These are phyloP conservation scores for Erysimum pusillum DNA, from an alignment of 441 rosid species.

Conservation along the genomic window DNA sequence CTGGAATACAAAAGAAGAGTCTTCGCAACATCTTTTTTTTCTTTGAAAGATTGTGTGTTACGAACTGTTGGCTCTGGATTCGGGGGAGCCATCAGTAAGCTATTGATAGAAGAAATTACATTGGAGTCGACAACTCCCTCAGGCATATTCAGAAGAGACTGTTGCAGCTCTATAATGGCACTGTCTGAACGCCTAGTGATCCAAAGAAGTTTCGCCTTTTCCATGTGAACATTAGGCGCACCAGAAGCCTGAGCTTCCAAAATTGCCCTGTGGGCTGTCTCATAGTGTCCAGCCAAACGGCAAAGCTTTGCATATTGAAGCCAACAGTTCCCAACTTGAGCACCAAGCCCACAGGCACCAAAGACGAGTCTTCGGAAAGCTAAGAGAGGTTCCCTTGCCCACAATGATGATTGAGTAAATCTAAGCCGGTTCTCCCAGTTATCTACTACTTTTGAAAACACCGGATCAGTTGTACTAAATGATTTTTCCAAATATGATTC, in stretches of 20 bases:
- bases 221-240: constrained; percentile 92
- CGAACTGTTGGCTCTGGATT: constrained; percentile 67
- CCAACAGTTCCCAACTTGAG: constrained; percentile 98
- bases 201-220: constrained; percentile 99
- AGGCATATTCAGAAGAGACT: constrained; percentile 91
- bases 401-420: constrained; percentile 89
- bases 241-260: constrained; percentile 96
- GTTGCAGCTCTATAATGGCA: constrained; percentile 94
- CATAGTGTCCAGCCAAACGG: constrained; percentile 98
- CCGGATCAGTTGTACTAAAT: constrained; percentile 64
- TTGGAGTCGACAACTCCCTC: constrained; percentile 85
- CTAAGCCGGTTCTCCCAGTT: constrained; percentile 95
- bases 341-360: constrained; percentile 85
- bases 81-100: constrained; percentile 82
- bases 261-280: constrained; percentile 94
- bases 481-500: constrained; percentile 92
- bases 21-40: constrained; percentile 84
- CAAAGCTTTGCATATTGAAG: constrained; percentile 99
- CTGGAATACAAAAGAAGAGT: constrained; percentile 93
- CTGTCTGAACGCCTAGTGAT: constrained; percentile 91
- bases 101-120: constrained; percentile 78
- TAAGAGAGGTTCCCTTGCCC: constrained; percentile 99
- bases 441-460: constrained; percentile 72
- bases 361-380: constrained; percentile 93
- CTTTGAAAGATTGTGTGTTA: constrained; percentile 68